Base-by-base conservation (phyloP, 1,284 basidiomycete species). In the Takashimella koratensis region DNA sequence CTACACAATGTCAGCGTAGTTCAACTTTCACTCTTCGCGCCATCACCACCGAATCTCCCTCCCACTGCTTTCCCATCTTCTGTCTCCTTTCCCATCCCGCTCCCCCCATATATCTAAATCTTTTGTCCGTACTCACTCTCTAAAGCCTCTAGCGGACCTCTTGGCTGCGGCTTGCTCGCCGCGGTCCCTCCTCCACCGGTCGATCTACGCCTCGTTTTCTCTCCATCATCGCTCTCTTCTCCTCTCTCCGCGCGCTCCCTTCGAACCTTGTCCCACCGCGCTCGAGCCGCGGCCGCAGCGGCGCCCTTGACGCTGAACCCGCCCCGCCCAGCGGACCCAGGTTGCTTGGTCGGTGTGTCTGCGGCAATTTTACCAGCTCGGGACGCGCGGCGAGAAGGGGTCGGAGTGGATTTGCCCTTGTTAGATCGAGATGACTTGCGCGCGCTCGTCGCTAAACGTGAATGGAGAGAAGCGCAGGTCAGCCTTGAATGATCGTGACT, bases 291-390 rank as follows among this genome's bases (percentile, higher is more conserved):
- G 21, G 72, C 72, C 0, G 72, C 66, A 1, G 72, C 72, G 23
- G 72, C 72, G 5, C 72, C 72, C 47, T 74, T 74, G 53, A 74
- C 66, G 25, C 65, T 67, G 60, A 74, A 74, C 13, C 72, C 72
- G n/a, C 72, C 72, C 47, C 71, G 54, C 10, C 58, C 58, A 43
- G 70, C 71, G 6, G 64, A 63, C 13, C 70, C 70, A 8, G 65
- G 63, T 44, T 72, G 49, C 54, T 63, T 66, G 61, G 61, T 66
- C 41, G 55, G 53, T 40, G 57, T 56, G 52, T 56, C 59, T 16
- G 8, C 30, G 10, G 8, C 30, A 8, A 8, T 8, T 16, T 8
- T 36, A 36, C 30, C 30, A 36, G 30, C 30, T 36, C 16, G 8
- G 16, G 30, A 36, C 8, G 30, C 16, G 19, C 43, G 56, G 47